Evolutionary conservation across 1,284 basidiomycete species (phyloP).

Genomic region (Malassezia slooffiae): DNA sequence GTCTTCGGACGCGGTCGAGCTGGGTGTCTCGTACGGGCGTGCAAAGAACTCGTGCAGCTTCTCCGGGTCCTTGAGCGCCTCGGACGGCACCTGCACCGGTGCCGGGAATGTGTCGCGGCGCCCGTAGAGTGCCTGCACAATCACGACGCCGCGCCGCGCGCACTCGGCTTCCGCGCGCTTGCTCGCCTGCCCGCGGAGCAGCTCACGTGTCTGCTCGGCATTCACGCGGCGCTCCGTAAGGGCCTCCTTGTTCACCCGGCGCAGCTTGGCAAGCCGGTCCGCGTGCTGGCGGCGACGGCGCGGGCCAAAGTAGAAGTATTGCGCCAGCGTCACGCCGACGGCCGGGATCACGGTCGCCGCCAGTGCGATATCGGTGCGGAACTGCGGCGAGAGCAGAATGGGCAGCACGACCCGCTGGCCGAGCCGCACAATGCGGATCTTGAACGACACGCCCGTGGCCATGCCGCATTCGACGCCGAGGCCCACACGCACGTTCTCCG

Average conservation of each 20-base stretch:
- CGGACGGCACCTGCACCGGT: neutral
- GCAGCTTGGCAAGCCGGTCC: slow-evolving; percentile 51
- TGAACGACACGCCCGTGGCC: slow-evolving; percentile 39
- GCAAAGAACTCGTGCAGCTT: too few species aligned
- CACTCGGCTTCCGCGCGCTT: slow-evolving; percentile 48
- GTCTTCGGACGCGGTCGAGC: neutral
- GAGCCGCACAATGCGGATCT: slow-evolving; percentile 49
- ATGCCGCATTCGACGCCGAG: slow-evolving; percentile 42
- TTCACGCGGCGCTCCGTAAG: slow-evolving; percentile 55
- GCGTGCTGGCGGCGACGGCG: slow-evolving; percentile 49
- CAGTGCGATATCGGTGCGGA: slow-evolving; percentile 51
- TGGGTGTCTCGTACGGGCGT: too few species aligned
- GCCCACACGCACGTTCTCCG: slow-evolving; percentile 42
- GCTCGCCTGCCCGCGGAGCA: slow-evolving; percentile 49
- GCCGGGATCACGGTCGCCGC: slow-evolving; percentile 54
- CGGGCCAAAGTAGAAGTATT: slow-evolving; percentile 56
- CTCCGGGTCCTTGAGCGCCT: neutral
- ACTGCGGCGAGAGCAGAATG: slow-evolving; percentile 52
- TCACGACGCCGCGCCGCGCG: slow-evolving; percentile 54
- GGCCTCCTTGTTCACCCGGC: slow-evolving; percentile 55
- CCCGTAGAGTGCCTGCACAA: slow-evolving; percentile 59
- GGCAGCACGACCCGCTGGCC: slow-evolving; percentile 55
- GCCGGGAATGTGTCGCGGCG: slow-evolving; percentile 17
- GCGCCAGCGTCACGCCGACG: slow-evolving; percentile 51
- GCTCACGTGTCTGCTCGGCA: slow-evolving; percentile 52